Base-by-base conservation (phyloP, 2,329 filamentous ascomycete species). In the Fusarium bulbicola region DNA sequence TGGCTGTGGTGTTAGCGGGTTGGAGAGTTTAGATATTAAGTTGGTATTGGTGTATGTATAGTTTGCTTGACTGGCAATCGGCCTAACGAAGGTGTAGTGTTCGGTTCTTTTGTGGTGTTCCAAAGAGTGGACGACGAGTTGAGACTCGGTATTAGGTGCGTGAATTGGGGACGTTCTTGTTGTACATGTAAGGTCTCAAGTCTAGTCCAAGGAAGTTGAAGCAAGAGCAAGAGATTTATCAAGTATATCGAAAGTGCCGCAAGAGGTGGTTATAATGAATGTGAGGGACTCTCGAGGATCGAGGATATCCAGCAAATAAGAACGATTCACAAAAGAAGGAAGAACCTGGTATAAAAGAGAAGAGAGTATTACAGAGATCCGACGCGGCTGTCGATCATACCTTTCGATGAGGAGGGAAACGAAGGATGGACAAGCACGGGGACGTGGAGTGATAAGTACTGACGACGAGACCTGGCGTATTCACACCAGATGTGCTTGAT, bases 341-440 rank as follows among this genome's bases (percentile, higher is more conserved):
- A 84, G 84, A 85, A 84, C 83, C 83, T 82, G 82, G 81, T 82
- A 84, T 83, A 80, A 83, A 83, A 82, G 81, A 81, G 81, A 83
- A 82, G 66, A 83, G 71, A 83, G 80, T 80, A 84, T 83, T 81
- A 85, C 80, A 81, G 80, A 80, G 81, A 82, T 82, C 82, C 80
- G 80, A 85, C 83, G 76, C 81, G 80, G 84, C 78, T 86, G 84
- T 83, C 84, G 84, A 86, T 87, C 84, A 83, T 84, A 81, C 67
- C 75, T 83, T 80, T 72, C 79, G 78, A 82, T 79, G 75, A 77
- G 64, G 75, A 74, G 72, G 49, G 68, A 66, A 80, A 81, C 67
- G 79, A 71, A 76, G 79, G 82, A 79, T 74, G 74, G 80, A 81
- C 63, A 77, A 78, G 80, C 84, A 84, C 79, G 84, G 85, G 85